phyloP scores from a whole-genome alignment of 2,329 filamentous ascomycete species.

The Elsinoe australis region DNA sequence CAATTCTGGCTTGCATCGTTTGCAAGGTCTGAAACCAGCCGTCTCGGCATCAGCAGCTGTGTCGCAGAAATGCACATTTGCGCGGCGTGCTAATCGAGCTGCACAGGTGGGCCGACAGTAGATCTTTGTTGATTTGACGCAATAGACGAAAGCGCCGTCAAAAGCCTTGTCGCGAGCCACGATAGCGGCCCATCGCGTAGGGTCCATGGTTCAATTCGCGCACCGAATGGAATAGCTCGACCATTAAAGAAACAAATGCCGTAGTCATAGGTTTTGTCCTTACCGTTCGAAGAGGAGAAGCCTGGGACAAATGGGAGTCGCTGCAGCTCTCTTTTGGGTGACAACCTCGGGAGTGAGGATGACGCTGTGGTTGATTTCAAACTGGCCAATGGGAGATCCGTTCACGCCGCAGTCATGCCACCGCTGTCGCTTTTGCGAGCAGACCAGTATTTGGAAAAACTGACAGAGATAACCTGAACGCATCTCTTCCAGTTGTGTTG shows the following conservation, averaged over 20 bases:
- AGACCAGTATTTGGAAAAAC: too few species aligned
- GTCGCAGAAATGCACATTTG: slow-evolving; percentile 50
- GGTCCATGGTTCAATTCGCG: slow-evolving; percentile 9
- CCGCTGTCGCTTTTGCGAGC: neutral
- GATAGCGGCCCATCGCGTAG: slow-evolving; percentile 13
- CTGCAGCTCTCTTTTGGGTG: too few species aligned
- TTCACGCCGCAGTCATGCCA: neutral
- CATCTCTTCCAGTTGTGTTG: too few species aligned
- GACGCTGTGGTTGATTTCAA: slow-evolving; percentile 13
- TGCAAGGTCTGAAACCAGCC: slow-evolving; percentile 50
- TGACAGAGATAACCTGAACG: too few species aligned
- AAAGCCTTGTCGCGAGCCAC: slow-evolving; percentile 3
- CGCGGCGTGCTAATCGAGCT: slow-evolving; percentile 50
- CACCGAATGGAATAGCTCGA: too few species aligned
- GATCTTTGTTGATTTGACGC: slow-evolving; percentile 49
- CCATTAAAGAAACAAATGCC: neutral
- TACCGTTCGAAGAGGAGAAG: too few species aligned
- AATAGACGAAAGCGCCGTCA: slow-evolving; percentile 44
- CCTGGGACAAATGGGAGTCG: too few species aligned
- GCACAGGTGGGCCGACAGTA: slow-evolving; percentile 57
- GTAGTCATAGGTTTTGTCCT: too few species aligned
- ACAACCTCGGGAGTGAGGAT: too few species aligned
- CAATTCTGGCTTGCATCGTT: slow-evolving; percentile 45
- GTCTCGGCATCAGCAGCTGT: slow-evolving; percentile 40
- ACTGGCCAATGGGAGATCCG: slow-evolving; percentile 2